These are phyloP conservation scores for Fusarium tricinctum DNA, from an alignment of 2,329 filamentous ascomycete genomes.

Conservation along the genomic window DNA sequence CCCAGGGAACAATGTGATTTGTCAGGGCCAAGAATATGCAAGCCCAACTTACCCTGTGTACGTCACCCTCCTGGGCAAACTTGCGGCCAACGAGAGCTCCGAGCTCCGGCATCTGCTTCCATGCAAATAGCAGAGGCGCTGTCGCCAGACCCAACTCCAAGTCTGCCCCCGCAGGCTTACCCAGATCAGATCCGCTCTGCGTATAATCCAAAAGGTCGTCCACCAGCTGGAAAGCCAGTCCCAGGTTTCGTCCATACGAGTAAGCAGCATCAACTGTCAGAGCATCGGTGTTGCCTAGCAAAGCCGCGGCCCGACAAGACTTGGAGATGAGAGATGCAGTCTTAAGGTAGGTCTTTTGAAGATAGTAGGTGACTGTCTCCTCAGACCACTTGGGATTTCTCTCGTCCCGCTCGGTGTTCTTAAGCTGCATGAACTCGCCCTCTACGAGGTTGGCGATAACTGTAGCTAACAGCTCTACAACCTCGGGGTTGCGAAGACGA, in stretches of 20 bases:
- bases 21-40: slow-evolving; percentile 13
- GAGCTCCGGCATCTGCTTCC: slow-evolving; percentile 88
- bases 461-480: slow-evolving; percentile 92
- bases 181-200: slow-evolving; percentile 83
- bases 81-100: slow-evolving; percentile 92
- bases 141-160: slow-evolving; percentile 93
- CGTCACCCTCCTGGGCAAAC: slow-evolving; percentile 87
- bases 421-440: slow-evolving; percentile 99
- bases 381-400: slow-evolving; percentile 86
- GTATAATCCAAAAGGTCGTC: slow-evolving; percentile 99
- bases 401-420: slow-evolving; percentile 94
- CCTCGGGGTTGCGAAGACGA: slow-evolving; percentile 90
- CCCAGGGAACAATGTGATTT: slow-evolving; percentile 36
- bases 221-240: slow-evolving; percentile 95
- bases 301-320: slow-evolving; percentile 88
- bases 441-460: slow-evolving; percentile 98
- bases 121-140: slow-evolving; percentile 93
- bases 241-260: slow-evolving; percentile 91
- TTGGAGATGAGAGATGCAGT: slow-evolving; percentile 96
- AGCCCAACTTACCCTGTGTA: slow-evolving; percentile 75
- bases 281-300: slow-evolving; percentile 82
- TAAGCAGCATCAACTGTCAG: slow-evolving; percentile 93
- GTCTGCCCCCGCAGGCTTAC: slow-evolving; percentile 95
- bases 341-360: slow-evolving; percentile 99
- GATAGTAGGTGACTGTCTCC: slow-evolving; percentile 90